Conservation (phyloP, 257 asterid species). For the Lavandula angustifolia region DNA sequence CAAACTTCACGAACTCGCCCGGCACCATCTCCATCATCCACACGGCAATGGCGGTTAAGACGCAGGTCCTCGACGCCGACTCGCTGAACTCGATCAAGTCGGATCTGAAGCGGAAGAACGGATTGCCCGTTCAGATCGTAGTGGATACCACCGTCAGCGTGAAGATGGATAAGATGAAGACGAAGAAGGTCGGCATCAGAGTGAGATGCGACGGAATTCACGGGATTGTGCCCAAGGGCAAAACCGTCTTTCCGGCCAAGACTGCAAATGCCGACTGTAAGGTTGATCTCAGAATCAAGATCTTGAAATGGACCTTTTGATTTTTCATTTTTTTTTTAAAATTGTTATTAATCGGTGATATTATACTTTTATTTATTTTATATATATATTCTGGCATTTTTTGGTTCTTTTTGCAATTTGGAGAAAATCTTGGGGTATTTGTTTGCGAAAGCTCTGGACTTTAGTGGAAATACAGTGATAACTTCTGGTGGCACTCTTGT, state of each 20-base stretch:
- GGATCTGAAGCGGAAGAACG: conserved; percentile 66
- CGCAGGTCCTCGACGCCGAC: conserved; percentile 56
- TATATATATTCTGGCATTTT: conserved; percentile 11
- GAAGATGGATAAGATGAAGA: conserved; percentile 62
- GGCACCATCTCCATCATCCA: conserved; percentile 47
- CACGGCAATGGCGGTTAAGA: conserved; percentile 37
- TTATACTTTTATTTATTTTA: not conserved
- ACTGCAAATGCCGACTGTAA: conserved; percentile 55
- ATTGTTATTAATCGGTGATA: conserved; percentile 17
- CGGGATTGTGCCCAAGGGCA: conserved; percentile 67
- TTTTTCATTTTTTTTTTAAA: conserved; percentile 7
- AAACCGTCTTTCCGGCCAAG: conserved; percentile 51
- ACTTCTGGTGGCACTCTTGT: conserved; percentile 7
- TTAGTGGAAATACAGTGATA: not conserved
- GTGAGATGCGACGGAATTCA: conserved; percentile 68
- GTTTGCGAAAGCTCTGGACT: conserved; percentile 4
- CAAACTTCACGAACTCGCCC: conserved; percentile 50
- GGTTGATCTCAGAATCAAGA: conserved; percentile 88
- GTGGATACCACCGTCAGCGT: conserved; percentile 69
- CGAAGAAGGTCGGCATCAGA: conserved; percentile 73
- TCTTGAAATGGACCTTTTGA: conserved; percentile 75
- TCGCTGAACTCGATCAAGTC: conserved; percentile 45
- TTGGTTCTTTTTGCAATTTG: conserved; percentile 11
- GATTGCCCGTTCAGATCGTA: conserved; percentile 58
- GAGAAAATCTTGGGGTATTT: conserved; percentile 20